A percentile compares a stretch with the other conserved stretches of the same genome.
phyloP scores from a whole-genome alignment of 2,329 filamentous ascomycete species.

The Ophiostoma triangulosporum region DNA sequence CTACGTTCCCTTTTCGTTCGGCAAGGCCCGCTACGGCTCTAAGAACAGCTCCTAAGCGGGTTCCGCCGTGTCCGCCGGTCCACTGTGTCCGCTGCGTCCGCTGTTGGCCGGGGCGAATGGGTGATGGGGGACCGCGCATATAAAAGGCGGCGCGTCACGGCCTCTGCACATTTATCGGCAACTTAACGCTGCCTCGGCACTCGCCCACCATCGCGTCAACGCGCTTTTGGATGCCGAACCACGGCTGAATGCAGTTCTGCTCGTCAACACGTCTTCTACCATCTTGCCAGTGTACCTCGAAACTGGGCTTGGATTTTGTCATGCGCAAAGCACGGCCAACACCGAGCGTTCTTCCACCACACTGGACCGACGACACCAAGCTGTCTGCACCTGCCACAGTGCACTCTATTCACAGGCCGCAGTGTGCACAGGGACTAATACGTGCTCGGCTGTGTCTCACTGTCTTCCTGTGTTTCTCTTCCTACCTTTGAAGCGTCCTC shows the following conservation, averaged over 20 bases:
- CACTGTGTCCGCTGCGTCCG: background rate
- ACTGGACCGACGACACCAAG: no score
- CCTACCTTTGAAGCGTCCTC: background rate
- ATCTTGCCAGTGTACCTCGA: background rate
- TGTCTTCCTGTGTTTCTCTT: background rate
- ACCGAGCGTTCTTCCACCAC: background rate
- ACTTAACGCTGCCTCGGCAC: background rate
- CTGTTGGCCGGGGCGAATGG: no score
- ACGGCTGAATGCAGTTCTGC: background rate
- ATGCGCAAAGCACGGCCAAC: background rate
- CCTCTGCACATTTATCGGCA: background rate
- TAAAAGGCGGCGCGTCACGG: background rate
- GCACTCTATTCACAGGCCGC: no score
- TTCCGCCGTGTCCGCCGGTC: no score
- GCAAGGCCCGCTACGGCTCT: constrained; percentile 66
- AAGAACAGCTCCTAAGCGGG: constrained; percentile 37
- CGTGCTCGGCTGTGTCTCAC: background rate
- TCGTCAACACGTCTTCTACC: background rate
- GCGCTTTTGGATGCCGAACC: background rate
- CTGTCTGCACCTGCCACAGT: no score
- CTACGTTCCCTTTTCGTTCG: constrained; percentile 86
- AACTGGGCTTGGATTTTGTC: background rate
- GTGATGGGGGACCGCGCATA: no score
- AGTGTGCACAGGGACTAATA: no score
- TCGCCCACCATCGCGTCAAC: background rate